These are phyloP conservation scores for Dipteronia dyeriana DNA, from an alignment of 345 rosid species.

Conservation along the genomic window DNA sequence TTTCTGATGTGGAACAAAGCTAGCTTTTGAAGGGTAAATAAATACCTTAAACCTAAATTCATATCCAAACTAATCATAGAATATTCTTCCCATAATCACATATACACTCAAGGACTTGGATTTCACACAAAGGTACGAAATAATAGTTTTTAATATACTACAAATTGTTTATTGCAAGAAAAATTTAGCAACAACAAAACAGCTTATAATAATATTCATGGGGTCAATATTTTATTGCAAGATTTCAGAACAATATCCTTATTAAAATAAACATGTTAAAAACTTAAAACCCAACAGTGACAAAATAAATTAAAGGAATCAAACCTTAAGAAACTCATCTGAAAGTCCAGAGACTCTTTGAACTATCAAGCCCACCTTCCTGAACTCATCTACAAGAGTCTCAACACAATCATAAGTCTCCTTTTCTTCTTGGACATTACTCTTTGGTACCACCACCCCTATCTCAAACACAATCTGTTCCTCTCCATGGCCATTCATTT, in stretches of 20 bases:
- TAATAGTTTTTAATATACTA: background rate
- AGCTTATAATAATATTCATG: background rate
- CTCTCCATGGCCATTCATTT: constrained; percentile 57
- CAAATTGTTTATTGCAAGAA: background rate
- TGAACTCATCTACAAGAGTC: constrained; percentile 60
- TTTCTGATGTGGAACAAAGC: background rate
- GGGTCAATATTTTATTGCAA: background rate
- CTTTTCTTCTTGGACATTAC: constrained; percentile 40
- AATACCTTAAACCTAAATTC: background rate
- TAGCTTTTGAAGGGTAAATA: background rate
- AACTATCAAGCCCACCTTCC: constrained; percentile 60
- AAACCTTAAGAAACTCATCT: constrained; percentile 78
- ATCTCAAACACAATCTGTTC: constrained; percentile 63
- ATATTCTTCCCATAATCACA: background rate
- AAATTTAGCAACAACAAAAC: background rate
- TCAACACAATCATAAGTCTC: constrained; percentile 57
- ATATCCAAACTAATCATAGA: background rate
- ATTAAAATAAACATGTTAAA: background rate
- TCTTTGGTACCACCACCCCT: constrained; percentile 69
- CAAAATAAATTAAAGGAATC: background rate
- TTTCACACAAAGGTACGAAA: background rate
- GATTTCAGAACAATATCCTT: background rate
- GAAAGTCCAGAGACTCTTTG: constrained; percentile 69
- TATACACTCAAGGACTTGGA: background rate
- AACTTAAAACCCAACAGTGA: background rate